Conservation (phyloP, 108 stramenopile species). For the Hondaea fermentalgiana region DNA sequence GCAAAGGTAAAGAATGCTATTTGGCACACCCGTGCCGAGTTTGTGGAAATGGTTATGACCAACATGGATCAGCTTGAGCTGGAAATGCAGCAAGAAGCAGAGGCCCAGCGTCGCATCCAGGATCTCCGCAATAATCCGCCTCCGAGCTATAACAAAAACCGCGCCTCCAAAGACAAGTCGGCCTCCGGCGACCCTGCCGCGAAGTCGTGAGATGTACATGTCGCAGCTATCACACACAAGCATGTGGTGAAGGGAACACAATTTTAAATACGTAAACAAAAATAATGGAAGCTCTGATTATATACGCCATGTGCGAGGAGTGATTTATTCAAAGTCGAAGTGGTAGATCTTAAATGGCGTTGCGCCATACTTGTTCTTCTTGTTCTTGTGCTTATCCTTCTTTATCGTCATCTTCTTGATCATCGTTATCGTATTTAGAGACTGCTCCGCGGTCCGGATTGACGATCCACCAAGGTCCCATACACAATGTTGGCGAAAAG, state of each 20-base stretch:
- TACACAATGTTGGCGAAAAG: background rate
- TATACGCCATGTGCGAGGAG: too few species aligned
- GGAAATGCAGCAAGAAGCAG: background rate
- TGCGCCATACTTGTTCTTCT: too few species aligned
- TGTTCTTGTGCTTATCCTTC: too few species aligned
- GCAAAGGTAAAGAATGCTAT: background rate
- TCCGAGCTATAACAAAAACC: background rate
- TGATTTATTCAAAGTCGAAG: too few species aligned
- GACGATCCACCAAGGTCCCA: background rate
- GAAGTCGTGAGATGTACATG: background rate
- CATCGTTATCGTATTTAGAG: background rate
- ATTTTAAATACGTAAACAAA: background rate
- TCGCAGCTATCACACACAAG: background rate
- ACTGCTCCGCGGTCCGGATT: background rate
- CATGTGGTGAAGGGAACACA: background rate
- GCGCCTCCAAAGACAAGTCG: background rate
- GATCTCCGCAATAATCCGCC: background rate
- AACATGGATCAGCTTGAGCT: slow-evolving; percentile 12
- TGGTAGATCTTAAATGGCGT: too few species aligned
- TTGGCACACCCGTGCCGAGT: background rate
- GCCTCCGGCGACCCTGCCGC: too few species aligned
- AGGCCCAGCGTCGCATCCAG: background rate
- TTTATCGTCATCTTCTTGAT: too few species aligned
- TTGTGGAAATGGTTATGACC: slow-evolving; percentile 15
- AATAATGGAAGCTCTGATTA: background rate